A percentile compares a stretch with the other conserved stretches of the same genome.
Conservation (phyloP, 2,329 filamentous ascomycete genomes). For the Aureobasidium pullulans region DNA sequence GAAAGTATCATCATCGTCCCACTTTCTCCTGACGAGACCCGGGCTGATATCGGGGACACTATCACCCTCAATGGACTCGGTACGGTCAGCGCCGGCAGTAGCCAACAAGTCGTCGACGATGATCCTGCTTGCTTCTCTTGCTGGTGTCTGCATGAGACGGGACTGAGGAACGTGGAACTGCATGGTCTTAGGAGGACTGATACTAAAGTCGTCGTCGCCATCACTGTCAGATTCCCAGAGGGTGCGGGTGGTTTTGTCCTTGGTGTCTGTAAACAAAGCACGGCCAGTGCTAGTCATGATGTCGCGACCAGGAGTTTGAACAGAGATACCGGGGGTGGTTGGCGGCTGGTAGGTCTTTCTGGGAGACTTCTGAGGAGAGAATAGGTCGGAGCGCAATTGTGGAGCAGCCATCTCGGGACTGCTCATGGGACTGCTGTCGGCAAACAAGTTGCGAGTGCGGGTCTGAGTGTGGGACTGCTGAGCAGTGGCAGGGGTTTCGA, state of each 20-base stretch:
- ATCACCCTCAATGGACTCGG: constrained; percentile 39
- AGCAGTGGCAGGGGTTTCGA: constrained; percentile 32
- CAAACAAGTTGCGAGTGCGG: constrained; percentile 7
- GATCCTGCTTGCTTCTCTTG: constrained; percentile 69
- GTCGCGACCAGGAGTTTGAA: constrained; percentile 58
- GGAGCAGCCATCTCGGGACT: constrained; percentile 69
- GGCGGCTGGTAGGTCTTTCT: constrained; percentile 34
- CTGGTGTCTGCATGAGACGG: constrained; percentile 72
- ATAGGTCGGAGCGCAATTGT: constrained; percentile 76
- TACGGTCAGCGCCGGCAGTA: constrained; percentile 59
- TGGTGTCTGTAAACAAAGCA: constrained; percentile 27
- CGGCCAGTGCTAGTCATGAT: constrained; percentile 28
- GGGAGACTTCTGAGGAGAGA: constrained; percentile 35
- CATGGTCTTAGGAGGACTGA: constrained; percentile 87
- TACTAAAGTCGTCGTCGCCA: constrained; percentile 42
- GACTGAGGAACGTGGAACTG: constrained; percentile 75
- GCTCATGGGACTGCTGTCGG: constrained; percentile 41
- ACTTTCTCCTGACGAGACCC: constrained; percentile 38
- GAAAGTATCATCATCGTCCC: constrained; percentile 41
- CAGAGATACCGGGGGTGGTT: constrained; percentile 74
- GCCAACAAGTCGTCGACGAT: constrained; percentile 75
- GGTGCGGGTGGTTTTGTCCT: constrained; percentile 43
- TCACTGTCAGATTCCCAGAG: constrained; percentile 66
- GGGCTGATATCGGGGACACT: constrained; percentile 39
- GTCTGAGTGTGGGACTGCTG: constrained; percentile 20